Evolutionary conservation across 1,284 basidiomycete species (phyloP).

Genomic region (Boletus semigastroideus): DNA sequence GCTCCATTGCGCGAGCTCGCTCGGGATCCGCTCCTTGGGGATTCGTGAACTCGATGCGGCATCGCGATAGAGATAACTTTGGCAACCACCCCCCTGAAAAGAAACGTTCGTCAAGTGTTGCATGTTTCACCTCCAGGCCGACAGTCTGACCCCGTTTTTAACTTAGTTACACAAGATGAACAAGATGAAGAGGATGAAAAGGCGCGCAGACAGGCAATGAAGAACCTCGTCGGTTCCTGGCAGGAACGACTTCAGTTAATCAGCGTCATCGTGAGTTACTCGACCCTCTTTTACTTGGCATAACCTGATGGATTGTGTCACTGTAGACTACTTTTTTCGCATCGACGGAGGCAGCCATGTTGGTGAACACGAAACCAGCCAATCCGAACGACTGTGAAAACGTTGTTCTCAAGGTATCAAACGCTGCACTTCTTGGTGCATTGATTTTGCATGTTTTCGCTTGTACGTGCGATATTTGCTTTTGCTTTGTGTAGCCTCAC

Average conservation of each 20-base stretch:
- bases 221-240: conserved; percentile 55
- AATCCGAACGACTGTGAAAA: neutral
- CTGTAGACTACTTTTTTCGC: conserved; percentile 63
- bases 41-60: conserved; percentile 9
- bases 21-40: conserved; percentile 12
- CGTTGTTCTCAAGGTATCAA: conserved; percentile 38
- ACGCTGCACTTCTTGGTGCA: conserved; percentile 48
- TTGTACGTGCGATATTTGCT: conserved; percentile 35
- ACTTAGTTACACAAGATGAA: conserved; percentile 45
- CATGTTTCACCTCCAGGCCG: neutral
- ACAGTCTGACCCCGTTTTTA: neutral
- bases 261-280: conserved; percentile 50
- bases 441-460: conserved; percentile 55
- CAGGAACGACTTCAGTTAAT: conserved; percentile 60
- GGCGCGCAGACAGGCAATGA: conserved; percentile 44
- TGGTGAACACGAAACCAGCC: conserved; percentile 42
- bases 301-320: neutral
- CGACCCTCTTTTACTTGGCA: neutral
- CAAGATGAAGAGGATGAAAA: conserved; percentile 48
- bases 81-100: conserved; percentile 16
- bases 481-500: neutral
- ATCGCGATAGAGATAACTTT: conserved; percentile 3
- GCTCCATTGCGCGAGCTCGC: conserved; percentile 3
- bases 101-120: conserved; percentile 17
- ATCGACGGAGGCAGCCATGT: conserved; percentile 50